These are phyloP conservation scores for Fragosphaeria purpurea DNA, from an alignment of 2,329 filamentous ascomycete species.

Conservation along the genomic window DNA sequence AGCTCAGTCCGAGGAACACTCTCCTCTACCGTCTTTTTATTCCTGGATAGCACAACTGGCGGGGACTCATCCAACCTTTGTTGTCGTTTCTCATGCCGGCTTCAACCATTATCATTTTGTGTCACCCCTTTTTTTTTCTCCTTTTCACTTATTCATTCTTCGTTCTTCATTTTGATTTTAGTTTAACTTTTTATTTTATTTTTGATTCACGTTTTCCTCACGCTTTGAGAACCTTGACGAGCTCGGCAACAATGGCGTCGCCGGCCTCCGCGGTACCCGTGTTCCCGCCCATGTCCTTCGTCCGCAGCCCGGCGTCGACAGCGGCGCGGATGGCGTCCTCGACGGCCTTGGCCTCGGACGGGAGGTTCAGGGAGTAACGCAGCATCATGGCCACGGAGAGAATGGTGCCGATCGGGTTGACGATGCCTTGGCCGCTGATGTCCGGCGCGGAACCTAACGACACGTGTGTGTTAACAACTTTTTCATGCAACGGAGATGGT, in stretches of 20 bases:
- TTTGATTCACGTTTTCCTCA: constrained; percentile 11
- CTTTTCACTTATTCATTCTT: background rate
- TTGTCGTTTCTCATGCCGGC: no score
- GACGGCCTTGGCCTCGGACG: constrained; percentile 65
- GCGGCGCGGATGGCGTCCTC: constrained; percentile 72
- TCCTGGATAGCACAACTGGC: no score
- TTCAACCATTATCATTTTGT: background rate
- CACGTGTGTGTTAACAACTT: no score
- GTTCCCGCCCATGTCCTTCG: constrained; percentile 75
- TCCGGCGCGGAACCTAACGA: constrained; percentile 65
- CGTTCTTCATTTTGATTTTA: background rate
- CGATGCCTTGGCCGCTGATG: constrained; percentile 82
- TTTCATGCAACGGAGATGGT: no score
- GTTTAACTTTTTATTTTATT: background rate
- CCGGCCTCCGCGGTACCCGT: constrained; percentile 64
- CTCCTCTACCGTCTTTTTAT: no score
- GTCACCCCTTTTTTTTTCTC: background rate
- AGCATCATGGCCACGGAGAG: constrained; percentile 94
- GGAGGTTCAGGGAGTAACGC: constrained; percentile 77
- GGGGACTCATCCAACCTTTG: no score
- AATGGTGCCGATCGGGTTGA: constrained; percentile 87
- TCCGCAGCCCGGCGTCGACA: constrained; percentile 69
- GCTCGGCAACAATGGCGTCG: constrained; percentile 67
- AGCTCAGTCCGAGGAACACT: no score
- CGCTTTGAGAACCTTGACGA: constrained; percentile 55